Conservation (phyloP, 1,284 basidiomycete species). For the Wallemia ichthyophaga region DNA sequence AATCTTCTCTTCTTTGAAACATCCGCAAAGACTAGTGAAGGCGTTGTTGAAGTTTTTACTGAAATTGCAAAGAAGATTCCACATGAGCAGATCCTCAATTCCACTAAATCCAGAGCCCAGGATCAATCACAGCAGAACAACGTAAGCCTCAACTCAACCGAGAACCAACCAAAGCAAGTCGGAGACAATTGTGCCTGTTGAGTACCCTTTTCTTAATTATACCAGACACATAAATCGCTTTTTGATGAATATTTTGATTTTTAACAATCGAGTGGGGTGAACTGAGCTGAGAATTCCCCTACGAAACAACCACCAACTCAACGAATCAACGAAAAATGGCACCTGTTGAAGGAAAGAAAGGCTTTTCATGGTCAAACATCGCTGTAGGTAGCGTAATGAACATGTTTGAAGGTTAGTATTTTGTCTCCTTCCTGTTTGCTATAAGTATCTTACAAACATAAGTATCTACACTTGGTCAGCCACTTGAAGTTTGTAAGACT, state of each 20-base stretch:
- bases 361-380: constrained; percentile 95
- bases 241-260: background rate
- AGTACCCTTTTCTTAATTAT: background rate
- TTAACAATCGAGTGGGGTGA: background rate
- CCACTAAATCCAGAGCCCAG: background rate
- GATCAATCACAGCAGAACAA: background rate
- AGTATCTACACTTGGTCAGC: constrained; percentile 95
- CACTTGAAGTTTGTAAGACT: constrained; percentile 92
- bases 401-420: constrained; percentile 3
- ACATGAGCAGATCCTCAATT: constrained; percentile 50
- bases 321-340: background rate
- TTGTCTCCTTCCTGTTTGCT: too few relatives aligned
- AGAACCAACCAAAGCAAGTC: background rate
- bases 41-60: constrained; percentile 87
- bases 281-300: background rate
- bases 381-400: constrained; percentile 37
- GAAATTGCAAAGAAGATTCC: constrained; percentile 96
- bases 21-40: constrained; percentile 88
- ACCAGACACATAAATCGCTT: too few relatives aligned
- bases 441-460: too few relatives aligned
- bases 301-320: background rate
- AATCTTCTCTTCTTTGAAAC: constrained; percentile 92
- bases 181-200: background rate
- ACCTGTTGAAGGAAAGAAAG: constrained; percentile 57
- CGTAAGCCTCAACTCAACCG: background rate